Evolutionary conservation across 225 moss, liverwort and hornwort species (phyloP).

Genomic region (Straminergon stramineum): DNA sequence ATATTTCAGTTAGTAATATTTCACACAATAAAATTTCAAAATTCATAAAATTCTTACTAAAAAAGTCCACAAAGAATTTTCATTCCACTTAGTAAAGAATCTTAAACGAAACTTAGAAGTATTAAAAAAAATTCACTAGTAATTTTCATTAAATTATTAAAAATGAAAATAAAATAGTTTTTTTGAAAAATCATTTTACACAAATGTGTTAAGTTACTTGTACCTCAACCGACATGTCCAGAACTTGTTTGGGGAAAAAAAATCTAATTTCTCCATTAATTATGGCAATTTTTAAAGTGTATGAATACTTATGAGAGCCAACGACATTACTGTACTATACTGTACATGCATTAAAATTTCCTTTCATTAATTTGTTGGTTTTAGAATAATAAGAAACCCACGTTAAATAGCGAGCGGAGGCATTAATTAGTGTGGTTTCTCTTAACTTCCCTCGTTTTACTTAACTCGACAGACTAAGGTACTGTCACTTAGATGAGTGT

Average conservation of each 20-base stretch:
- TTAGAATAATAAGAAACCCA: neutral
- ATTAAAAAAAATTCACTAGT: too few species aligned
- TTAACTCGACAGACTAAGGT: too few species aligned
- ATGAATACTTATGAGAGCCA: neutral
- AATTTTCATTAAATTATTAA: neutral
- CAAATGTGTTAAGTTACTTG: neutral
- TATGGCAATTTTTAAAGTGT: neutral
- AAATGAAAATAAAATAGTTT: too few species aligned
- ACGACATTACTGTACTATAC: neutral
- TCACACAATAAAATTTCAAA: neutral
- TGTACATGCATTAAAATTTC: neutral
- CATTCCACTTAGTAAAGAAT: neutral
- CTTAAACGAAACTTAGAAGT: neutral
- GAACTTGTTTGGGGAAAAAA: neutral
- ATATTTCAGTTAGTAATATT: neutral
- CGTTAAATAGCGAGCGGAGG: neutral
- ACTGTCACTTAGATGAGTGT: neutral
- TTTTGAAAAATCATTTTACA: neutral
- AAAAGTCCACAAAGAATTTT: neutral
- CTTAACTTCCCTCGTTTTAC: neutral
- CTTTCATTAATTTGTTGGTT: too few species aligned
- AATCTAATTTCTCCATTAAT: neutral
- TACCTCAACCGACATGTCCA: neutral
- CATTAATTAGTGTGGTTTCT: neutral
- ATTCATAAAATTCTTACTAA: neutral